A percentile compares a stretch with the other conserved stretches of the same genome.
Evolutionary conservation across 805 yeast species (phyloP).

Genomic region (Limtongozyma cylindracea): DNA sequence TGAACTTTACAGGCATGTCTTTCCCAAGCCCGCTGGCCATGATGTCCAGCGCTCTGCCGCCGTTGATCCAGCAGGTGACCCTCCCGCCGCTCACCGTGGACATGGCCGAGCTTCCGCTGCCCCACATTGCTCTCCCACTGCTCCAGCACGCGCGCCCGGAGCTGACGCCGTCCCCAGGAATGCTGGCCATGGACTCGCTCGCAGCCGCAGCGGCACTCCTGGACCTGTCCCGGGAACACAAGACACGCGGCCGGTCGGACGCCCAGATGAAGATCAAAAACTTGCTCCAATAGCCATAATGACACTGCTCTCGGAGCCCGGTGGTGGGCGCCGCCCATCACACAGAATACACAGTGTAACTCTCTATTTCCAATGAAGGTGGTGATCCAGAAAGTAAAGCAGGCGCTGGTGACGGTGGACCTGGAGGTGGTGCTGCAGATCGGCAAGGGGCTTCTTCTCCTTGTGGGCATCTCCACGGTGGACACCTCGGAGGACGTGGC

Average conservation of each 20-base stretch:
- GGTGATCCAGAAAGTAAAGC: constrained; percentile 72
- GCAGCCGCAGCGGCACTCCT: no score
- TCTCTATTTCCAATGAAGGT: constrained; percentile 33
- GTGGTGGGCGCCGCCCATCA: neutral
- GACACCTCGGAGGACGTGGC: constrained; percentile 59
- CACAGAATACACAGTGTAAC: no score
- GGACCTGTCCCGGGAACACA: no score
- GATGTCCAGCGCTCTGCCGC: neutral
- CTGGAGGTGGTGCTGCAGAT: constrained; percentile 47
- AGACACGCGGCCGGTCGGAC: neutral
- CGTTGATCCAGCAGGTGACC: neutral
- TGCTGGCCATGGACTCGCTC: no score
- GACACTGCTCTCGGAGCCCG: neutral
- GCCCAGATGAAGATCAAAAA: neutral
- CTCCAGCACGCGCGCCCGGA: no score
- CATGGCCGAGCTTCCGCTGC: no score
- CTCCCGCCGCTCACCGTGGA: no score
- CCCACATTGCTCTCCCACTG: no score
- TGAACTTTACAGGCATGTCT: neutral
- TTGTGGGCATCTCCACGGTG: constrained; percentile 63
- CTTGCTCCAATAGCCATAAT: neutral
- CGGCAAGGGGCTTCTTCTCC: constrained; percentile 44
- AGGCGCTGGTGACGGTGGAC: constrained; percentile 78
- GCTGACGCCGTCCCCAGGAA: no score
- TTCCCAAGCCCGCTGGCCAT: neutral